Percentiles rank a stretch among this genome's conserved stretches.
Evolutionary conservation across 805 yeast species (phyloP).

Genomic region (Monosporozyma solicola): DNA sequence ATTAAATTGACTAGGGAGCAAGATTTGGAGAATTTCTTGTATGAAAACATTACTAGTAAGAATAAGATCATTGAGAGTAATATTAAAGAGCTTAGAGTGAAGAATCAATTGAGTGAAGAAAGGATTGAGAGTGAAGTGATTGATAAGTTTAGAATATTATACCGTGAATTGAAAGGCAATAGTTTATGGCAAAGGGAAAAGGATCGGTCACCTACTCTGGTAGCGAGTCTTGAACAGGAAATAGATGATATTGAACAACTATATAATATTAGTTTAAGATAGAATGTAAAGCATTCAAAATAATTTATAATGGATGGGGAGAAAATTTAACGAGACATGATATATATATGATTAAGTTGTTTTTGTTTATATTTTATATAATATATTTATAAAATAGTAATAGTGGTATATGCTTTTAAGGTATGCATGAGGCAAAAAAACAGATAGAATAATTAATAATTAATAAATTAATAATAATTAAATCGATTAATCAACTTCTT

Average conservation of each 20-base stretch:
- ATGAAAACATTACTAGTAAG: conserved; percentile 16
- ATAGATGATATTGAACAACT: neutral
- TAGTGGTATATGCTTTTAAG: neutral
- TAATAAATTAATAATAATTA: too few species aligned
- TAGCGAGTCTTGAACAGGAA: neutral
- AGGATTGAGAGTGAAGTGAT: conserved; percentile 3
- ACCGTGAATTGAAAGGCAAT: neutral
- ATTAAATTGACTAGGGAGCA: conserved; percentile 18
- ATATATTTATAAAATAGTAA: neutral
- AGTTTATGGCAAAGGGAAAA: neutral
- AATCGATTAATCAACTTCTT: conserved; percentile 57
- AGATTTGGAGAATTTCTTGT: conserved; percentile 14
- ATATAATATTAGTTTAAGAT: neutral
- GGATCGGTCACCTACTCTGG: neutral
- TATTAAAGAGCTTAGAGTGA: conserved; percentile 5
- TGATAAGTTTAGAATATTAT: neutral
- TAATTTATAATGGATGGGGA: neutral
- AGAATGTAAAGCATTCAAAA: neutral
- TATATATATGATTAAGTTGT: neutral
- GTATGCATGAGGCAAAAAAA: too few species aligned
- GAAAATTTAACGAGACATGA: neutral
- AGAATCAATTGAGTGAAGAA: conserved; percentile 7
- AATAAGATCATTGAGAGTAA: conserved; percentile 9
- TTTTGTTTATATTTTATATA: neutral
- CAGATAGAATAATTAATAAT: too few species aligned